Evolutionary conservation across 2,329 filamentous ascomycete genomes (phyloP).

Genomic region (Talaromyces sp.): DNA sequence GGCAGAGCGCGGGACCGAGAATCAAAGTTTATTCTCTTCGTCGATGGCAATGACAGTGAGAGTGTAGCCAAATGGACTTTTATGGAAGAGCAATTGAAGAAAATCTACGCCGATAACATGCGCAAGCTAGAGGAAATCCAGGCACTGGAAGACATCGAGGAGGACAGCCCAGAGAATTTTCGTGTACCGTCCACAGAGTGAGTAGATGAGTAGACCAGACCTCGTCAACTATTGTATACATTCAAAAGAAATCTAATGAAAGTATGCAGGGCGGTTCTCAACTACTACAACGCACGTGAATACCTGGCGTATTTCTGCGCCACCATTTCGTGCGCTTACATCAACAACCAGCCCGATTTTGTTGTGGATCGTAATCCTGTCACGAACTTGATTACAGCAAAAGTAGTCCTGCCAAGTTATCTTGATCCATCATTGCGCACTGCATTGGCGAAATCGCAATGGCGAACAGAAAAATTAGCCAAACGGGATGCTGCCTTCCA

Average conservation of each 20-base stretch:
- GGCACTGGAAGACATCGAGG: constrained; percentile 45
- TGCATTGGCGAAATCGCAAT: constrained; percentile 49
- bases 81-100: constrained; percentile 69
- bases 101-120: constrained; percentile 60
- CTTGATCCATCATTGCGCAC: constrained; percentile 59
- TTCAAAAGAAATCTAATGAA: not conserved
- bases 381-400: constrained; percentile 40
- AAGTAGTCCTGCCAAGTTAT: constrained; percentile 65
- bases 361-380: constrained; percentile 41
- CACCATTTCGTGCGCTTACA: constrained; percentile 54
- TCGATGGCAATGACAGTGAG: constrained; percentile 27
- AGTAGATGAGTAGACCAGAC: constrained; percentile 18
- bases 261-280: constrained; percentile 57
- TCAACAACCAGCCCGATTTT: constrained; percentile 65
- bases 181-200: constrained; percentile 40
- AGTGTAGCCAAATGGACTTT: constrained; percentile 52
- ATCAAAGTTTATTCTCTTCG: constrained; percentile 53
- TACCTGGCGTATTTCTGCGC: constrained; percentile 80
- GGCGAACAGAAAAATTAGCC: constrained; percentile 67
- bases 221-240: not conserved
- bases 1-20: constrained; percentile 54
- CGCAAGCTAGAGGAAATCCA: constrained; percentile 45
- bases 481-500: constrained; percentile 78
- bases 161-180: constrained; percentile 34
- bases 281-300: constrained; percentile 65